phyloP scores from a whole-genome alignment of 805 yeast species.

The Ogataea zsoltii region DNA sequence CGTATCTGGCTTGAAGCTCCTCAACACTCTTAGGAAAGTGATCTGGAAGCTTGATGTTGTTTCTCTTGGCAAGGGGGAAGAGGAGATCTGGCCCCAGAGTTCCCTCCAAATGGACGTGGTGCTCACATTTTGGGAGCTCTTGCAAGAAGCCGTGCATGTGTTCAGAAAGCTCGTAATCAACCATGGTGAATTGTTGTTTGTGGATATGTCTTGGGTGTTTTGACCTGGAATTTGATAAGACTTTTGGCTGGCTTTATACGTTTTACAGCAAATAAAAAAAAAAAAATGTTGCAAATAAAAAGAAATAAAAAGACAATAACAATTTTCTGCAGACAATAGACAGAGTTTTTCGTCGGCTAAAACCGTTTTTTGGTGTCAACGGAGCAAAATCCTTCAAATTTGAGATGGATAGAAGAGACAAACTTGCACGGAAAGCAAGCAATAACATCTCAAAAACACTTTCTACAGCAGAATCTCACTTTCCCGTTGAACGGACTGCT shows the following conservation, averaged over 20 bases:
- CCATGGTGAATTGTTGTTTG: constrained; percentile 7
- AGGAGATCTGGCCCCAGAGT: constrained; percentile 75
- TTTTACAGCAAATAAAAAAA: background rate
- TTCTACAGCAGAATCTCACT: too few relatives aligned
- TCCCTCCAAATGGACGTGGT: constrained; percentile 83
- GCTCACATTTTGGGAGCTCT: constrained; percentile 85
- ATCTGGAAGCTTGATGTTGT: constrained; percentile 58
- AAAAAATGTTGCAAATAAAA: constrained; percentile 3
- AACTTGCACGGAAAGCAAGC: too few relatives aligned
- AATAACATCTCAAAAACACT: too few relatives aligned
- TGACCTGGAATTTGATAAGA: background rate
- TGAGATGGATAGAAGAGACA: too few relatives aligned
- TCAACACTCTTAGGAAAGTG: constrained; percentile 61
- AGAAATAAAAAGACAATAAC: background rate
- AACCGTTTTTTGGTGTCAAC: background rate
- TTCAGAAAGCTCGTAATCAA: constrained; percentile 33
- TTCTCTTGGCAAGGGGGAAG: constrained; percentile 68
- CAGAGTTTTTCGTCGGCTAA: background rate
- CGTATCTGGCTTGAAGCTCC: constrained; percentile 59
- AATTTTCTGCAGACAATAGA: background rate
- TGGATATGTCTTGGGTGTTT: background rate
- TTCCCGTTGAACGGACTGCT: too few relatives aligned
- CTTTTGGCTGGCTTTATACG: background rate
- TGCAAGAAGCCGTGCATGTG: constrained; percentile 52
- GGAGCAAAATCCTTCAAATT: too few relatives aligned